A percentile compares a stretch with the other conserved stretches of the same genome.
These are phyloP conservation scores for Dipteronia dyeriana DNA, from an alignment of 345 rosid genomes.

Conservation along the genomic window DNA sequence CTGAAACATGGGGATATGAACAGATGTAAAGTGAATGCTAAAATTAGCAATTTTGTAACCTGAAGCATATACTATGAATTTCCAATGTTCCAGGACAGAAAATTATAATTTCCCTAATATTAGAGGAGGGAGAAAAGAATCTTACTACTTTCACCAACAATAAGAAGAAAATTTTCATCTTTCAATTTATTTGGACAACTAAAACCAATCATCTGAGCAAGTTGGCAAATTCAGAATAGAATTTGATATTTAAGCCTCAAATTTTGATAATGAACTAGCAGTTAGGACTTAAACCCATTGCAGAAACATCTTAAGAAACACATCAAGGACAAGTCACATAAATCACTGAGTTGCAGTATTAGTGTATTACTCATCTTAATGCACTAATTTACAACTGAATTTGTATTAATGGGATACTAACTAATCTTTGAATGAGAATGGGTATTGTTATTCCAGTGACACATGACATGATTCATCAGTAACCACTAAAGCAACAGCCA, in stretches of 20 bases:
- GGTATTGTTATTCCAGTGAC: not conserved
- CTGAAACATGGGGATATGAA: not conserved
- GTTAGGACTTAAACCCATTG: not conserved
- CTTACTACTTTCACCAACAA: not conserved
- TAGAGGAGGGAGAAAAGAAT: not conserved
- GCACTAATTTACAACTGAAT: not conserved
- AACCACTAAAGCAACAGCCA: not conserved
- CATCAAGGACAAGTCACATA: not conserved
- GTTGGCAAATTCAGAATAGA: not conserved
- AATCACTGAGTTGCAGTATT: not conserved
- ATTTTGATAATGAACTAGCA: not conserved
- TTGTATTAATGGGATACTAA: not conserved
- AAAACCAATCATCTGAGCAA: not conserved
- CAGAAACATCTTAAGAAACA: not conserved
- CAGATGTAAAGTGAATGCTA: not conserved
- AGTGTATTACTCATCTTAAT: not conserved
- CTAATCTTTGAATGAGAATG: not conserved
- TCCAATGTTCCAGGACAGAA: not conserved
- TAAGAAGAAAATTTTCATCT: not conserved
- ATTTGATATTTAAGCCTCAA: not conserved
- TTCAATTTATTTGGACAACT: not conserved
- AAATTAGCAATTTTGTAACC: not conserved
- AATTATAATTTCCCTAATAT: conserved; percentile 1
- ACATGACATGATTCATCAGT: not conserved
- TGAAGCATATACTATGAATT: not conserved